Base-by-base conservation (phyloP, 2,329 filamentous ascomycete species). In the Niveomyces coronatus region DNA sequence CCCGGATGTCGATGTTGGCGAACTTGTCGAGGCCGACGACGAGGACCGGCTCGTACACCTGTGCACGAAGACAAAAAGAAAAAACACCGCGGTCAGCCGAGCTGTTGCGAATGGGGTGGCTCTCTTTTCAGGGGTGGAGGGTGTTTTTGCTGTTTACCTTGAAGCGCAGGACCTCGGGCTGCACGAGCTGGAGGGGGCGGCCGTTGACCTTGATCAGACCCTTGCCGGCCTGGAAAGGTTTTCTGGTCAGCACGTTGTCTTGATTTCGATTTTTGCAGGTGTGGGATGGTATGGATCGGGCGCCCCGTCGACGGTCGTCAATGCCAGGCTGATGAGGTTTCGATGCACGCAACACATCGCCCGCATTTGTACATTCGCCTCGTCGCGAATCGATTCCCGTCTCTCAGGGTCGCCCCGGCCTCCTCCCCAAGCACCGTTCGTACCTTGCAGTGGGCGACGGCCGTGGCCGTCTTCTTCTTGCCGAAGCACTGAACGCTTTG, bases 181-280 rank as follows among this genome's bases (percentile, higher is more conserved):
- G 85, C 59, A 94, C 84, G 60, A 96, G 85, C 61, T 75, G 74
- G 60, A 98, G 81, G 61, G 91, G 91, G 67, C 86, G 85, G 71
- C 91, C 91, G 77, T 96, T 98, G 71, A 95, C 91, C 78, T 93
- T 94, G 72, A 98, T 79, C 60, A 96, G 81, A 68, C 91, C 91
- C 52, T 56, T 55, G 48, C 63, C 63, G 53, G 63, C 54, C 64
- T 65, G 47, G 37, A 44, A 27, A 41, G 30, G 34, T 15, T 35
- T 13, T 9, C 5, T 4, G 39, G 54, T 61, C 50, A 62, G 57
- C 47, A 48, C 45, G 47, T 45, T 13, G 19, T n/a, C 13, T 37
- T 16, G 17, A 3, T 9, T 10, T 14, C 11, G 27, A 23, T 14
- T 11, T 6, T n/a, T n/a, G n/a, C n/a, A n/a, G n/a, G n/a, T n/a